These are phyloP conservation scores for Emergomyces africanus DNA, from an alignment of 2,329 filamentous ascomycete genomes.

Conservation along the genomic window DNA sequence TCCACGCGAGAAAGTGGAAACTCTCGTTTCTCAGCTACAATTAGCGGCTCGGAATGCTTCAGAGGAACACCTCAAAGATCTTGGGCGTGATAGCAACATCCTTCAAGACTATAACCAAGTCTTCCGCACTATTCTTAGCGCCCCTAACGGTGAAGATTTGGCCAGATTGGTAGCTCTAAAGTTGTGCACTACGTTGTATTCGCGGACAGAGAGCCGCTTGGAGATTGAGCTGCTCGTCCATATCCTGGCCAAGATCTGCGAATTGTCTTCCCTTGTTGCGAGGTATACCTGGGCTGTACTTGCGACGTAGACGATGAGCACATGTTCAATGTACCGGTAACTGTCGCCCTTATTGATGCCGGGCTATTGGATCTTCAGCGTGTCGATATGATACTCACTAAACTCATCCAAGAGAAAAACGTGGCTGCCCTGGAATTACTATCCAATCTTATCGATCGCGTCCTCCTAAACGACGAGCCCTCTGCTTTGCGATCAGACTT, in stretches of 20 bases:
- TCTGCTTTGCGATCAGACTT: conserved; percentile 76
- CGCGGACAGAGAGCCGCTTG: conserved; percentile 40
- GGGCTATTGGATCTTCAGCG: conserved; percentile 49
- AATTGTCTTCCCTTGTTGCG: conserved; percentile 45
- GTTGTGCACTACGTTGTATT: conserved; percentile 44
- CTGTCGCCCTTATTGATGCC: conserved; percentile 46
- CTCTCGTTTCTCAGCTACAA: conserved; percentile 44
- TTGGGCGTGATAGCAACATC: conserved; percentile 42
- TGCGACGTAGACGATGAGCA: conserved; percentile 44
- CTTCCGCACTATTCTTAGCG: conserved; percentile 39
- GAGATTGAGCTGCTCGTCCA: conserved; percentile 53
- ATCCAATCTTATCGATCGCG: conserved; percentile 63
- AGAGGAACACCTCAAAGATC: conserved; percentile 46
- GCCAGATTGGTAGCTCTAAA: conserved; percentile 44
- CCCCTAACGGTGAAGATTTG: conserved; percentile 44
- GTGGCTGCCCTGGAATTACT: conserved; percentile 64
- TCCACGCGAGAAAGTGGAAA: conserved; percentile 41
- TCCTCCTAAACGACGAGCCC: conserved; percentile 65
- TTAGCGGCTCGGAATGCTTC: conserved; percentile 42
- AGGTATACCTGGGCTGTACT: conserved; percentile 38
- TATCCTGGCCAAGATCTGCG: conserved; percentile 48
- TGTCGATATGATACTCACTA: conserved; percentile 60
- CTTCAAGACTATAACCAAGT: conserved; percentile 47
- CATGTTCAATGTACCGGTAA: conserved; percentile 50
- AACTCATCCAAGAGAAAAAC: conserved; percentile 58